Percentiles rank a stretch among this genome's conserved stretches.
Evolutionary conservation across 2,329 filamentous ascomycete genomes (phyloP).

Genomic region (Aspergillus sojae): DNA sequence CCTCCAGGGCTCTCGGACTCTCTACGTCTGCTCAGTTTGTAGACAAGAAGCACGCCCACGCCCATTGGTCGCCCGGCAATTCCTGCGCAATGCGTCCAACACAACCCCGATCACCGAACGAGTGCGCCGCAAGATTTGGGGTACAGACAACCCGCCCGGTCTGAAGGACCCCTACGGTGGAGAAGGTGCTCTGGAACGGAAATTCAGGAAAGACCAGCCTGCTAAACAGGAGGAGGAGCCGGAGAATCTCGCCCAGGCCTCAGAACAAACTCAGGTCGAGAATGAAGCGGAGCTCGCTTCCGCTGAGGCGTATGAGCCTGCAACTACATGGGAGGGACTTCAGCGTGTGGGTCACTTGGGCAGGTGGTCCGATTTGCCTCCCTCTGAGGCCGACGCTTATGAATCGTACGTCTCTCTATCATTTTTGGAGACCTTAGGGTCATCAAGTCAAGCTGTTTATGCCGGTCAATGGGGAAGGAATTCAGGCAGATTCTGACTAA

Average conservation of each 20-base stretch:
- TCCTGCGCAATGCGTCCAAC: slow-evolving; percentile 40
- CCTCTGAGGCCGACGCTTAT: slow-evolving; percentile 43
- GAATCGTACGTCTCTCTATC: slow-evolving; percentile 40
- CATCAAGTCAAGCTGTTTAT: neutral
- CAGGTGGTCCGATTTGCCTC: slow-evolving; percentile 42
- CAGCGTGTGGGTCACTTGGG: slow-evolving; percentile 56
- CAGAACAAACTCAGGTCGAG: slow-evolving; percentile 14
- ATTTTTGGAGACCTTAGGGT: neutral
- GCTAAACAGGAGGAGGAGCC: slow-evolving; percentile 19
- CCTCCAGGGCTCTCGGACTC: slow-evolving; percentile 28
- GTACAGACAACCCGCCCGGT: slow-evolving; percentile 53
- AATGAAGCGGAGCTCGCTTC: slow-evolving; percentile 14
- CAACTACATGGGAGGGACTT: slow-evolving; percentile 56
- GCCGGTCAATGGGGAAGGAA: neutral
- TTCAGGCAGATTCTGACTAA: neutral
- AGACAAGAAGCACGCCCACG: slow-evolving; percentile 39
- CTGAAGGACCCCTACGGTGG: slow-evolving; percentile 52
- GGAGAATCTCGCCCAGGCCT: slow-evolving; percentile 15
- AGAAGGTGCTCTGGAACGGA: slow-evolving; percentile 36
- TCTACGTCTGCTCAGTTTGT: slow-evolving; percentile 46
- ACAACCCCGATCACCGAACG: slow-evolving; percentile 46
- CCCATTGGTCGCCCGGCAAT: slow-evolving; percentile 34
- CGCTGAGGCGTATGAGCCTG: slow-evolving; percentile 44
- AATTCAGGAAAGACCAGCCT: slow-evolving; percentile 22
- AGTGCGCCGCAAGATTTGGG: slow-evolving; percentile 53